These are phyloP conservation scores for Arxiozyma bovina DNA, from an alignment of 1,139 yeast species.

Conservation along the genomic window DNA sequence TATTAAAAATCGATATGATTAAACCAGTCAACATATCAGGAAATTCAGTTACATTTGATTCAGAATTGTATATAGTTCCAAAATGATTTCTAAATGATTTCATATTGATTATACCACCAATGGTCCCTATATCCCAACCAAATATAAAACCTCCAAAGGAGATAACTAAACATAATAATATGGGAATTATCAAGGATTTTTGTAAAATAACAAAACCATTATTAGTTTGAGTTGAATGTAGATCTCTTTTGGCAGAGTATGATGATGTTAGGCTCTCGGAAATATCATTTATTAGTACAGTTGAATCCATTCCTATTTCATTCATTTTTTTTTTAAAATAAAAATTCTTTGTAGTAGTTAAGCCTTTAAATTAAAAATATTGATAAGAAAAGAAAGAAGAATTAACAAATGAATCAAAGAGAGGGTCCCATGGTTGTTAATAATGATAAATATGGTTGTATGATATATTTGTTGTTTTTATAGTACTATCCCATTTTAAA, in stretches of 20 bases:
- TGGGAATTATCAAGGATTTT: constrained; percentile 8
- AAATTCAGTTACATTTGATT: constrained; percentile 30
- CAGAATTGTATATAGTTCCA: constrained; percentile 33
- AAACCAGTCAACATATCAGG: constrained; percentile 46
- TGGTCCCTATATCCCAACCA: constrained; percentile 70
- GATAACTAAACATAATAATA: constrained; percentile 32
- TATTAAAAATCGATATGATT: constrained; percentile 54
- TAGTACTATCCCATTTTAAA: background rate
- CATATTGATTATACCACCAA: constrained; percentile 60
- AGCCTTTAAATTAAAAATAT: no score
- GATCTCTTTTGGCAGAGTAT: background rate
- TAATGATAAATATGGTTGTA: no score
- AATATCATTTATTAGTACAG: background rate
- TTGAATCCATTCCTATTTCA: background rate
- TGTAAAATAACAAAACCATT: background rate
- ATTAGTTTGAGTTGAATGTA: background rate
- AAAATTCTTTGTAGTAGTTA: background rate
- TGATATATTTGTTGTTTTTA: no score
- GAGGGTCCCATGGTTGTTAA: background rate
- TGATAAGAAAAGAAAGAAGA: no score
- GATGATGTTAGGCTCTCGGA: background rate
- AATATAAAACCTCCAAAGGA: constrained; percentile 63
- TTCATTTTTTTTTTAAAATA: background rate
- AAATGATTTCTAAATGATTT: constrained; percentile 42
- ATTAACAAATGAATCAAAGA: no score